A percentile compares a stretch with the other conserved stretches of the same genome.
Conservation (phyloP, 306 rosid genomes). For the Ormosia emarginata region DNA sequence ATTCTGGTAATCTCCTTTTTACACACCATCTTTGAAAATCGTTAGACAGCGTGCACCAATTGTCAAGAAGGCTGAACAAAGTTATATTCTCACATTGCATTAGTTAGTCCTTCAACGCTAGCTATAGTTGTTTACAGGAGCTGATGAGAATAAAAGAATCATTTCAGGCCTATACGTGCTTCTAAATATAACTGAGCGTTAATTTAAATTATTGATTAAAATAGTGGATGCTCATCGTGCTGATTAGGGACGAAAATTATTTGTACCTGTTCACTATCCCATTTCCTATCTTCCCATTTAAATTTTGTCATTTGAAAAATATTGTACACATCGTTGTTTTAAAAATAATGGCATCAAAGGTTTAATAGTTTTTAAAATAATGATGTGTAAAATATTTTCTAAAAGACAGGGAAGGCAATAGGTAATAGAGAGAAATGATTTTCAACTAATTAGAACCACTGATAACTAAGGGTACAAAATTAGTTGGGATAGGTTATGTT, state of each 20-base stretch:
- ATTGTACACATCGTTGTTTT: too few relatives aligned
- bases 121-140: constrained; percentile 13
- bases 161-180: not conserved
- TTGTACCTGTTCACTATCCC: too few relatives aligned
- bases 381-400: too few relatives aligned
- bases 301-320: too few relatives aligned
- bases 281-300: too few relatives aligned
- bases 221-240: not conserved
- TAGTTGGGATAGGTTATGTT: too few relatives aligned
- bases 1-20: constrained; percentile 48
- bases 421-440: too few relatives aligned
- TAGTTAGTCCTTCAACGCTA: constrained; percentile 14
- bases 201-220: not conserved
- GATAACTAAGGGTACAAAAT: not conserved
- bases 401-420: too few relatives aligned
- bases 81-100: constrained; percentile 41
- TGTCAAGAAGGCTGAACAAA: constrained; percentile 35
- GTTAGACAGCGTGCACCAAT: constrained; percentile 32
- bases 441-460: not conserved
- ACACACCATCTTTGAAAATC: constrained; percentile 39
- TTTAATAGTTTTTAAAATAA: too few relatives aligned
- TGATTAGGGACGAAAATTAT: not conserved
- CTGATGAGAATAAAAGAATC: constrained; percentile 30
- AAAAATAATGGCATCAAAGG: too few relatives aligned
- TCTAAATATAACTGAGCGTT: not conserved